Evolutionary conservation across 2,329 filamentous ascomycete species (phyloP).

Genomic region (Sordariomycetes sp.): DNA sequence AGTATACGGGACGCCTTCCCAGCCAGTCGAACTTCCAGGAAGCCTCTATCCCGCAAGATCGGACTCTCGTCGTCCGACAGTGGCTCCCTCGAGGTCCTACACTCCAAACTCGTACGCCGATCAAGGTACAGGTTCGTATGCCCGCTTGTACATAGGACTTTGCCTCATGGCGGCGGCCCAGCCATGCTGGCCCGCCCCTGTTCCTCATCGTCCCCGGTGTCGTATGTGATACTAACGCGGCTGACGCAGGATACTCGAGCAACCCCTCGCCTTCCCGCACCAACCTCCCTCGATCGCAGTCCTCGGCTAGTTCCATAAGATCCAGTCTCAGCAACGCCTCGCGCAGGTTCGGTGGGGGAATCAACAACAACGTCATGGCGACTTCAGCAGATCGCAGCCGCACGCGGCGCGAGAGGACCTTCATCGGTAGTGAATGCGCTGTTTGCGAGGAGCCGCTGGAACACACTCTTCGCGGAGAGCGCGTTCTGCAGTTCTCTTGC

Average conservation of each 20-base stretch:
- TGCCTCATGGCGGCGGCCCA: no score
- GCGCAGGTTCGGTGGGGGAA: conserved; percentile 24
- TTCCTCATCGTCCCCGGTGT: not conserved
- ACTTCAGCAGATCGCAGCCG: conserved; percentile 60
- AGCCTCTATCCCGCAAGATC: not conserved
- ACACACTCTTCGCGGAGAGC: conserved; percentile 87
- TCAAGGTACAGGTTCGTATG: no score
- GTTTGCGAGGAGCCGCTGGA: conserved; percentile 96
- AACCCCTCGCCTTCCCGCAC: no score
- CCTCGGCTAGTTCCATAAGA: conserved; percentile 21
- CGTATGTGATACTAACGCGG: not conserved
- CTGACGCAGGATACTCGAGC: not conserved
- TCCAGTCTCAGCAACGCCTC: conserved; percentile 20
- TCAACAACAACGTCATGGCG: conserved; percentile 33
- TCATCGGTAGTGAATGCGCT: conserved; percentile 88
- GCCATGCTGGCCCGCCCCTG: no score
- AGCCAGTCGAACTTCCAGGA: not conserved
- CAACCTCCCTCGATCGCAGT: conserved; percentile 16
- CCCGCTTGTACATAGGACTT: no score
- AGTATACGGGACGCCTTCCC: not conserved
- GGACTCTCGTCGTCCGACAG: conserved; percentile 1
- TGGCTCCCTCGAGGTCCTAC: no score
- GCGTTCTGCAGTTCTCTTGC: conserved; percentile 92
- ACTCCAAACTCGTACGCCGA: no score
- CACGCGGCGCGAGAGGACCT: conserved; percentile 81